These are phyloP conservation scores for Penicillium tannophilum DNA, from an alignment of 495 filamentous ascomycete genomes.

Conservation along the genomic window DNA sequence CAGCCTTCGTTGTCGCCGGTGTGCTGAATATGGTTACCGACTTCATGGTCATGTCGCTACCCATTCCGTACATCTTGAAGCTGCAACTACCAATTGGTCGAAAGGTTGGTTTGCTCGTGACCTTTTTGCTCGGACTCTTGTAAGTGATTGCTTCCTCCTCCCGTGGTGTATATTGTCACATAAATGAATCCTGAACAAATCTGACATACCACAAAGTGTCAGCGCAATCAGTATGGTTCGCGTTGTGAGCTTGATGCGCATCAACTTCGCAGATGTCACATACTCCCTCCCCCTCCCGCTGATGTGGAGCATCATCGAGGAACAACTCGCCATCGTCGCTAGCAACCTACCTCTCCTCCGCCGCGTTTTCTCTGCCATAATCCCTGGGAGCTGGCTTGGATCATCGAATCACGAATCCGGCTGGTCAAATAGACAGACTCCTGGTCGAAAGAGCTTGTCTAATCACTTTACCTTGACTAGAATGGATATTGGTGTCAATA, in stretches of 20 bases:
- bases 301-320: constrained; percentile 21
- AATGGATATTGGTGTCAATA: background rate
- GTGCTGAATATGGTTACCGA: constrained; percentile 13
- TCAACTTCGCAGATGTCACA: constrained; percentile 21
- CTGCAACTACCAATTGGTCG: constrained; percentile 8
- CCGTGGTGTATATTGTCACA: too few species aligned
- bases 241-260: constrained; percentile 14
- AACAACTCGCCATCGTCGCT: constrained; percentile 19
- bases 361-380: background rate
- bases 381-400: background rate
- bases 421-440: background rate
- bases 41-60: constrained; percentile 8
- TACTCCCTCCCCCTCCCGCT: constrained; percentile 20
- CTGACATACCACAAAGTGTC: constrained; percentile 5
- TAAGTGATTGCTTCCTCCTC: constrained; percentile 1
- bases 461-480: background rate
- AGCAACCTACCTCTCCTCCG: constrained; percentile 18
- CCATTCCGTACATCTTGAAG: constrained; percentile 13
- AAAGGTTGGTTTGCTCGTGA: constrained; percentile 7
- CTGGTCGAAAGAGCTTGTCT: background rate
- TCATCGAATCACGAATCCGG: background rate
- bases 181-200: too few species aligned
- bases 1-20: constrained; percentile 32
- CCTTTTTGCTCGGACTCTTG: constrained; percentile 15
- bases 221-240: constrained; percentile 25